Evolutionary conservation across 2,329 filamentous ascomycete genomes (phyloP), one percentile per base, ranked within the genome.

Genomic region (Alternaria hordeiaustralica): DNA sequence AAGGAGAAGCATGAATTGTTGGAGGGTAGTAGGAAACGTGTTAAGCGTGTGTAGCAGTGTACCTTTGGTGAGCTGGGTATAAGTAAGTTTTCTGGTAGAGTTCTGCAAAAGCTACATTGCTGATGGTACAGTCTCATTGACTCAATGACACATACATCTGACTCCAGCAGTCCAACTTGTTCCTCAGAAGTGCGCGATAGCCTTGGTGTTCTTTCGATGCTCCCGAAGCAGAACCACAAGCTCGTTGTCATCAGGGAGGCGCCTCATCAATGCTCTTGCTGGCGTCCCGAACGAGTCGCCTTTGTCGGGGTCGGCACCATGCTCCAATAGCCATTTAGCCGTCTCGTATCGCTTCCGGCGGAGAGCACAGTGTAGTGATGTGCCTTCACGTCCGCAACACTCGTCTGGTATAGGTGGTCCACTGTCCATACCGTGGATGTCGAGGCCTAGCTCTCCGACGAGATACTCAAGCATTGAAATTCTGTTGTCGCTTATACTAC

Each of bases 281-380:
- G 36, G n/a, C 36, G 5, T 41, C 5, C 36, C 36, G 36, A 18
- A 41, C 4, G 5, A 11, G n/a, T 6, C 5, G 36, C 36, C 2
- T 55, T 58, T 62, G 15, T 66, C 60, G 28, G 63, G 64, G 53
- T 68, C 58, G 21, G 64, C 61, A 13, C 66, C 64, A 49, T 62
- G 33, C 12, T 66, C 58, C 26, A 68, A 44, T 28, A 66, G 50
- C 60, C 64, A 67, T 41, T 54, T 68, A 20, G 51, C 55, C 50
- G 62, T 58, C 44, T 62, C 58, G n/a, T 58, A 44, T 30, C 36
- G 36, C 36, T 56, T 36, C 50, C 61, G 58, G 18, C 13, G 20
- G 28, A 63, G 25, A 50, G 66, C 64, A 45, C 62, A 55, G 15
- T 53, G 43, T 7, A 68, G 54, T 30, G 28, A 3, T 6, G 49